These are phyloP conservation scores for Aspergillus thermomutatus DNA, from an alignment of 2,329 filamentous ascomycete species.

Conservation along the genomic window DNA sequence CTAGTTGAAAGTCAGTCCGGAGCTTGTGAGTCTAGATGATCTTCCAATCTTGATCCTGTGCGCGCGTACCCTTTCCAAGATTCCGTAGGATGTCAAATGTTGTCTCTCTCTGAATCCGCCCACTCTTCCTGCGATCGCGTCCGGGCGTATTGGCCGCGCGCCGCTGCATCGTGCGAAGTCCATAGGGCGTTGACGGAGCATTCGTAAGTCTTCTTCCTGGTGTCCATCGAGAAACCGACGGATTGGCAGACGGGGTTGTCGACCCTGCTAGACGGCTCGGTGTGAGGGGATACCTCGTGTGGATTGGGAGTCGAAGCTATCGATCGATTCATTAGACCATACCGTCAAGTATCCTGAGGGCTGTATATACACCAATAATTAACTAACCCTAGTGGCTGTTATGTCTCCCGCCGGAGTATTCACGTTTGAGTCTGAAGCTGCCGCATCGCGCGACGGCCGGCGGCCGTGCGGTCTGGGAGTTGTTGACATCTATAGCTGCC, in stretches of 20 bases:
- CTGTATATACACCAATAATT: neutral
- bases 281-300: conserved; percentile 33
- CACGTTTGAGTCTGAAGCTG: conserved; percentile 8
- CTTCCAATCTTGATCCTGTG: neutral
- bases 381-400: conserved; percentile 25
- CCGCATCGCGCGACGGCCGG: conserved; percentile 23
- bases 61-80: conserved; percentile 48
- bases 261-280: conserved; percentile 30
- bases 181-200: conserved; percentile 54
- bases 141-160: conserved; percentile 51
- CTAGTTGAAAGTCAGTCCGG: conserved; percentile 23
- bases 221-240: conserved; percentile 33
- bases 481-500: conserved; percentile 22
- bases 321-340: conserved; percentile 1
- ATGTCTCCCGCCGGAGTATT: conserved; percentile 28
- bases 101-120: conserved; percentile 51
- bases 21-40: neutral
- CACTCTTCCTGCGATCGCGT: conserved; percentile 49
- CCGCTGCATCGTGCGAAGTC: conserved; percentile 52
- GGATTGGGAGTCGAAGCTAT: conserved; percentile 32
- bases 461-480: conserved; percentile 27
- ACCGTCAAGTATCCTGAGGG: neutral
- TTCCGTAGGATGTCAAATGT: conserved; percentile 54
- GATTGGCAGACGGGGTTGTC: conserved; percentile 31
- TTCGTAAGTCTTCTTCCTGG: conserved; percentile 29